These are phyloP conservation scores for Ministeria vibrans DNA, from an alignment of 78 protist genomes.

Conservation along the genomic window DNA sequence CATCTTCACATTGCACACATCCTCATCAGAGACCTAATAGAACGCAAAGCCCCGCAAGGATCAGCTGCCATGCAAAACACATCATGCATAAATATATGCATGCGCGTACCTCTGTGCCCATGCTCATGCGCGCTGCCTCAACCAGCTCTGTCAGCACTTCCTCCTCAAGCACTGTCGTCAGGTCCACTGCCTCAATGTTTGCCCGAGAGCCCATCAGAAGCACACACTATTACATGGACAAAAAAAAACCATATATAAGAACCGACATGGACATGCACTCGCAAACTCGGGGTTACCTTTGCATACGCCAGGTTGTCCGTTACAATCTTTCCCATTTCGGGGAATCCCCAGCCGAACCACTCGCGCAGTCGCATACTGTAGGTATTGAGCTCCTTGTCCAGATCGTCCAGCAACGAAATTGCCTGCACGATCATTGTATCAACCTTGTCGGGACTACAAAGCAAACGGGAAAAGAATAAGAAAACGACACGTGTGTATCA, in stretches of 20 bases:
- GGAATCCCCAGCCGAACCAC: constrained; percentile 99
- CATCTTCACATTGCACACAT: constrained; percentile 72
- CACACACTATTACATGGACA: background rate
- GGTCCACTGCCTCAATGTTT: constrained; percentile 42
- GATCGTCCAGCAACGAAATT: constrained; percentile 90
- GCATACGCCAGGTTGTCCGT: constrained; percentile 78
- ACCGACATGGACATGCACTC: constrained; percentile 8
- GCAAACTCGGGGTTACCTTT: constrained; percentile 54
- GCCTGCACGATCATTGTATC: constrained; percentile 99
- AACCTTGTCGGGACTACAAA: constrained; percentile 96
- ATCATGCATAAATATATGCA: background rate
- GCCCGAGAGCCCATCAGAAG: constrained; percentile 8
- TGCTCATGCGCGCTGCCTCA: constrained; percentile 46
- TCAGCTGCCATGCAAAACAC: too few relatives aligned
- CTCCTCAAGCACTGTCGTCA: constrained; percentile 75
- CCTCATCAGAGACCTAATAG: constrained; percentile 58
- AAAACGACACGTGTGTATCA: too few relatives aligned
- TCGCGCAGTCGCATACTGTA: constrained; percentile 96
- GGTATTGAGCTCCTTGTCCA: constrained; percentile 96
- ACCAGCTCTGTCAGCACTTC: constrained; percentile 52
- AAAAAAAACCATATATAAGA: background rate
- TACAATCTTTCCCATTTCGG: constrained; percentile 85
- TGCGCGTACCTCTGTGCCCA: constrained; percentile 28
- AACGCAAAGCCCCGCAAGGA: too few relatives aligned
- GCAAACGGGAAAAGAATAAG: too few relatives aligned